Conservation (phyloP, 169 alveolate genomes). For the Cryptosporidium meleagridis region DNA sequence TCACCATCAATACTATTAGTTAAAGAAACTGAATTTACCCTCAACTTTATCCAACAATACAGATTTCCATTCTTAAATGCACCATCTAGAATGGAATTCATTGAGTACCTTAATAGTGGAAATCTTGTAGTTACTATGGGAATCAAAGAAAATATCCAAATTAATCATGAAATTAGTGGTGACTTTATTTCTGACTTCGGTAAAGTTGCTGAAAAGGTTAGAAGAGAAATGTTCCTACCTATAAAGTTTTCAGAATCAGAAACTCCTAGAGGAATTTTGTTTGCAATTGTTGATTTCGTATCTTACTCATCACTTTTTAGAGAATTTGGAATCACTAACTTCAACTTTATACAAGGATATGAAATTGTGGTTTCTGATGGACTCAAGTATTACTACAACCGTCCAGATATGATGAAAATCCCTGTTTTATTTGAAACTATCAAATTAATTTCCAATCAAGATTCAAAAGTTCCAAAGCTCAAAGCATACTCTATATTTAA, state of each 20-base stretch:
- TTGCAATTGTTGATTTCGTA: conserved; percentile 46
- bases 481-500: conserved; percentile 67
- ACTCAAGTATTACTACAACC: conserved; percentile 45
- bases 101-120: conserved; percentile 61
- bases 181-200: conserved; percentile 18
- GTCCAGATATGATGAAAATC: conserved; percentile 20
- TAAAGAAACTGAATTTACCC: conserved; percentile 2
- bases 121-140: conserved; percentile 56
- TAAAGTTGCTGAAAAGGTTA: conserved; percentile 19
- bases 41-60: conserved; percentile 40
- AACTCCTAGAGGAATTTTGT: conserved; percentile 37
- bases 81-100: conserved; percentile 45
- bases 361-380: conserved; percentile 60
- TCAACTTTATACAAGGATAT: conserved; percentile 55
- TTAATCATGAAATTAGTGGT: not conserved
- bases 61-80: conserved; percentile 33
- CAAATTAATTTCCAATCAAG: conserved; percentile 8
- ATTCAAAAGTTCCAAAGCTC: conserved; percentile 20
- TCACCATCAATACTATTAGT: conserved; percentile 17
- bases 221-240: conserved; percentile 41
- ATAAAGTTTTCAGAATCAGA: conserved; percentile 14
- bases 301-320: conserved; percentile 63
- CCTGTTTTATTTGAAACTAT: conserved; percentile 24
- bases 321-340: conserved; percentile 54
- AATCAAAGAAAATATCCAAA: not conserved